Percentiles rank a stretch among this genome's conserved stretches.
Evolutionary conservation across 1,284 basidiomycete genomes (phyloP).

Genomic region (Papiliotrema laurentii): DNA sequence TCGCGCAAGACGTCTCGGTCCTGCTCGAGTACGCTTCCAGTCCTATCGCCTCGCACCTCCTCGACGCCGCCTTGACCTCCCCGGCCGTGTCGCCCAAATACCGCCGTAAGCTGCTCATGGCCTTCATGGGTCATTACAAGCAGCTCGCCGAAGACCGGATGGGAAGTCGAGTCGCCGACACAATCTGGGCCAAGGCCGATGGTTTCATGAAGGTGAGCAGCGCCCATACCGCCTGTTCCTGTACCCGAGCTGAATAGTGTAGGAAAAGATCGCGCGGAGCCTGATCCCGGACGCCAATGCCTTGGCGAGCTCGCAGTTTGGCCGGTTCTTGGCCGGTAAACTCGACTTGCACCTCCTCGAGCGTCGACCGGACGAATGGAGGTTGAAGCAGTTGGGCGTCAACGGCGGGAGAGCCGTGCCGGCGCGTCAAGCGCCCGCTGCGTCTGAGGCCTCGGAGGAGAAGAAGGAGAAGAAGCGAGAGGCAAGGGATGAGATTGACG

Average conservation of each 20-base stretch:
- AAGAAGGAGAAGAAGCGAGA: background rate
- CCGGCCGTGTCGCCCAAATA: slow-evolving; percentile 61
- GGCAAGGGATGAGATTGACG: slow-evolving; percentile 6
- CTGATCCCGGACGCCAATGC: slow-evolving; percentile 64
- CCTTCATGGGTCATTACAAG: slow-evolving; percentile 71
- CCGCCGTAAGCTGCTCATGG: slow-evolving; percentile 66
- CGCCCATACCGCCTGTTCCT: background rate
- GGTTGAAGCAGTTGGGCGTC: slow-evolving; percentile 43
- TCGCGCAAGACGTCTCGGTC: slow-evolving; percentile 57
- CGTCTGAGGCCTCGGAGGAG: background rate
- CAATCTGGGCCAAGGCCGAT: slow-evolving; percentile 80
- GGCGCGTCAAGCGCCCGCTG: background rate
- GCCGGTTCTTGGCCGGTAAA: slow-evolving; percentile 76
- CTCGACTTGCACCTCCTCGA: slow-evolving; percentile 73
- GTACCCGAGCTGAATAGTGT: slow-evolving; percentile 2
- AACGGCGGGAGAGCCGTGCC: background rate
- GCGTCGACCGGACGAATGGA: slow-evolving; percentile 77
- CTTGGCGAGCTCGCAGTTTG: slow-evolving; percentile 71
- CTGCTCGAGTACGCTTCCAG: slow-evolving; percentile 65
- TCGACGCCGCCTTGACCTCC: slow-evolving; percentile 72
- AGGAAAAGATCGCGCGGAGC: slow-evolving; percentile 86
- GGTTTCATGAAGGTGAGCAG: slow-evolving; percentile 71
- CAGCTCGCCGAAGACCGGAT: slow-evolving; percentile 76
- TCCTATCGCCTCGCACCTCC: slow-evolving; percentile 70
- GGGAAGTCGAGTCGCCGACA: slow-evolving; percentile 80